Conservation (phyloP, 257 asterid species). For the Ocimum tenuiflorum region DNA sequence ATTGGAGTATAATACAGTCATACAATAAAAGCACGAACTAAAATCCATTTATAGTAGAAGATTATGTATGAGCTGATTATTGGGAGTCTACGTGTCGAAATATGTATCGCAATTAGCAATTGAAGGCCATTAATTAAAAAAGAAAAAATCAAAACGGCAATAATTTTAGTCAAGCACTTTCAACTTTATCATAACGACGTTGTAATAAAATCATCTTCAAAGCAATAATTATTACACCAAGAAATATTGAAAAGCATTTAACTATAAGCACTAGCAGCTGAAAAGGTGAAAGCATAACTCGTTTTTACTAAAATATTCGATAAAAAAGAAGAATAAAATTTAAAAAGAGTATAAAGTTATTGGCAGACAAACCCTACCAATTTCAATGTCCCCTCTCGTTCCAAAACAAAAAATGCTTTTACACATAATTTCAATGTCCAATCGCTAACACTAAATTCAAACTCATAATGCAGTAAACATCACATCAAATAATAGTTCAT, state of each 20-base stretch:
- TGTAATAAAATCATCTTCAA: slow-evolving; percentile 9
- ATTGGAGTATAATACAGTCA: no score
- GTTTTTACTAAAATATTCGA: background rate
- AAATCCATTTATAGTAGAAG: background rate
- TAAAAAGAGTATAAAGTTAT: slow-evolving; percentile 8
- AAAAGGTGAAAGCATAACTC: no score
- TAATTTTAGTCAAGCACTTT: background rate
- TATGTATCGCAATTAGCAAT: background rate
- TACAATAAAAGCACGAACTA: background rate
- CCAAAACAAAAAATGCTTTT: slow-evolving; percentile 14
- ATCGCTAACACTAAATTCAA: no score
- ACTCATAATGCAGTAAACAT: no score
- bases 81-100: background rate
- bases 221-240: no score
- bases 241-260: background rate
- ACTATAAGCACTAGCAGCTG: background rate
- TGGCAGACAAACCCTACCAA: slow-evolving; percentile 24
- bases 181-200: slow-evolving; percentile 11
- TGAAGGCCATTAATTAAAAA: background rate
- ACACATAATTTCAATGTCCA: background rate
- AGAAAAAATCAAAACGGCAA: background rate
- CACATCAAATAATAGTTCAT: no score
- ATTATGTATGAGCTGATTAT: background rate
- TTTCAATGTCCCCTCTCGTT: background rate
- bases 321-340: background rate